These are phyloP conservation scores for Sporobolomyces roseus DNA, from an alignment of 768 basidiomycete genomes.

Conservation along the genomic window DNA sequence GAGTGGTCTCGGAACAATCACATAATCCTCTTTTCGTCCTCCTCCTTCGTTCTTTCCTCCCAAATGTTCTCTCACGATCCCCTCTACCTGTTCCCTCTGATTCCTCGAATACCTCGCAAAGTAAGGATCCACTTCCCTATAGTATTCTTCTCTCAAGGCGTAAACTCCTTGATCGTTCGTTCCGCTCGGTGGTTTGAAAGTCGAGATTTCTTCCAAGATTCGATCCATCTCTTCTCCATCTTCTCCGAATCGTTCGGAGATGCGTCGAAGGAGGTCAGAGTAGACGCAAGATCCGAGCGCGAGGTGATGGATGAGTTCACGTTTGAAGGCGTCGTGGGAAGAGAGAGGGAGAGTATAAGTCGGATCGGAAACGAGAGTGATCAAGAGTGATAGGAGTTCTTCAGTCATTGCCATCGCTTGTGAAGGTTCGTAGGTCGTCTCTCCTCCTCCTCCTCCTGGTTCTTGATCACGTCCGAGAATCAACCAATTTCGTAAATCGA, in stretches of 20 bases:
- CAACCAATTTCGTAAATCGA: conserved; percentile 76
- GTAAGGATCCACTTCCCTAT: conserved; percentile 87
- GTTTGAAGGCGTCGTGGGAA: conserved; percentile 61
- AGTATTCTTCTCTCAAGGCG: conserved; percentile 75
- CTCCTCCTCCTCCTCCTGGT: conserved; percentile 50
- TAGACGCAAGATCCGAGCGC: conserved; percentile 82
- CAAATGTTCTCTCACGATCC: conserved; percentile 62
- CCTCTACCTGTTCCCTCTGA: conserved; percentile 85
- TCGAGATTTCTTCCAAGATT: conserved; percentile 71
- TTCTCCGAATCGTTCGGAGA: conserved; percentile 83
- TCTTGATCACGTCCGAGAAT: too few relatives aligned
- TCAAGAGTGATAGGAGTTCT: conserved; percentile 80
- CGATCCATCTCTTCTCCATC: conserved; percentile 73
- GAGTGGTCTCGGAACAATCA: conserved; percentile 71
- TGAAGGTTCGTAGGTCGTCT: conserved; percentile 60
- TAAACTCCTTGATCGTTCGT: conserved; percentile 78
- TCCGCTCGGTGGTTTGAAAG: conserved; percentile 67
- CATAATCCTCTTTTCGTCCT: too few relatives aligned
- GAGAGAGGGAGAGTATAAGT: conserved; percentile 68
- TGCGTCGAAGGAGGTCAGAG: conserved; percentile 83
- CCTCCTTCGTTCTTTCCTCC: too few relatives aligned
- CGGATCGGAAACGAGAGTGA: conserved; percentile 78
- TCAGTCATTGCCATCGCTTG: conserved; percentile 84
- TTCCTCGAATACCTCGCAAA: conserved; percentile 94
- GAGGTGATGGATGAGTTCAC: conserved; percentile 86